Base-by-base conservation (phyloP, 352 stramenopile genomes). In the Phytopythium oedochilum region DNA sequence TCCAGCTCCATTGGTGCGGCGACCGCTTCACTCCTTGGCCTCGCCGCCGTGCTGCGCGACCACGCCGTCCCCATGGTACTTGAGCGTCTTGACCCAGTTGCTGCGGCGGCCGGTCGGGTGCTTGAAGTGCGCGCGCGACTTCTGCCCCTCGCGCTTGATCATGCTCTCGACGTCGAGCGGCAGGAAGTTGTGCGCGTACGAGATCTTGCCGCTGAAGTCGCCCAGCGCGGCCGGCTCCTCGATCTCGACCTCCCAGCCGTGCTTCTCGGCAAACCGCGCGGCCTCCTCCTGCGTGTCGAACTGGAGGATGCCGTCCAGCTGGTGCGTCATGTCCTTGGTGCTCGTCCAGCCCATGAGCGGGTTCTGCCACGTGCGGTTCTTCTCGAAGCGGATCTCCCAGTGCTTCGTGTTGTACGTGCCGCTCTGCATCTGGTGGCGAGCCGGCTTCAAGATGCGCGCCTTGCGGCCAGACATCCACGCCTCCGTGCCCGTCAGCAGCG, bases 291-390 rank as follows among this genome's bases (percentile, higher is more conserved):
- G 80, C 42, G 76, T 96, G 63, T 93, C 77, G 55, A 98, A 98
- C 62, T 86, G 89, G 64, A 94, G 66, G 11, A 48, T 23, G 42
- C 23, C 42, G 59, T 87, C 73, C 54, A 94, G 71, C 59, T 70
- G 84, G 35, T 91, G 75, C 61, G 97, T 83, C 47, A 92, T 70
- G 71, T 98, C 93, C 26, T 81, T 82, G 39, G 78, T 94, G 53
- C 73, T 93, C 31, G 88, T 96, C 93, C 93, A 98, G 55, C 91
- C 91, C 93, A 98, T 98, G 29, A 98, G 75, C 25, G 91, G 89
- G 77, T 98, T 98, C 23, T 80, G 68, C 93, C 93, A 98, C 61
- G 78, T 90, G 50, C 77, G 78, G 11, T 76, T 64, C 46, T 73
- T 43, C 53, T 89, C 61, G 54, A 92, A 92, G 51, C 81, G 79